A percentile compares a stretch with the other conserved stretches of the same genome.
Evolutionary conservation across 306 rosid genomes (phyloP).

Genomic region (Castanea sativa): DNA sequence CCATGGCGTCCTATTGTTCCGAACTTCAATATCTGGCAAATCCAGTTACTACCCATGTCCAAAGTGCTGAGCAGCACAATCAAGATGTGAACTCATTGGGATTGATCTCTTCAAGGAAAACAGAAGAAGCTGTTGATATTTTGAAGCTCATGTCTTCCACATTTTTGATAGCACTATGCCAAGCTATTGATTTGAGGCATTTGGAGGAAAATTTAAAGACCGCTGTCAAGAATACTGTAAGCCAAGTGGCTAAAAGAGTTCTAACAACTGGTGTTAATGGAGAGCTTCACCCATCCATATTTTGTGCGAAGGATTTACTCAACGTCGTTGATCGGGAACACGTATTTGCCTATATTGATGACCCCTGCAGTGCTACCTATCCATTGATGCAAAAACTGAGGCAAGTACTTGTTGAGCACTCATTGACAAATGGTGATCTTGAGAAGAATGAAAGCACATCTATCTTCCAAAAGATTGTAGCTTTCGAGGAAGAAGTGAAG

Average conservation of each 20-base stretch:
- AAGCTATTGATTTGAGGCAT: constrained; percentile 86
- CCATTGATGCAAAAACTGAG: constrained; percentile 87
- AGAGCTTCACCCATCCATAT: constrained; percentile 79
- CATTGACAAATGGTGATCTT: constrained; percentile 47
- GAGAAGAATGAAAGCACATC: constrained; percentile 69
- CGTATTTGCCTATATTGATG: constrained; percentile 65
- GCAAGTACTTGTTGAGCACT: constrained; percentile 73
- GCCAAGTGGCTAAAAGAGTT: constrained; percentile 73
- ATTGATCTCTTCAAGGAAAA: constrained; percentile 75
- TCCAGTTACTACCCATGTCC: constrained; percentile 87
- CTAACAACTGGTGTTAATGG: constrained; percentile 68
- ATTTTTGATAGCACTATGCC: constrained; percentile 73
- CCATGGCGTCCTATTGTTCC: constrained; percentile 93
- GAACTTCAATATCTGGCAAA: constrained; percentile 82
- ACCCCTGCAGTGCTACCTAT: constrained; percentile 70
- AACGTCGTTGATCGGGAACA: constrained; percentile 73
- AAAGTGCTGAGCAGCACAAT: constrained; percentile 91
- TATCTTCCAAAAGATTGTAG: constrained; percentile 73
- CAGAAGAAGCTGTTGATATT: constrained; percentile 71
- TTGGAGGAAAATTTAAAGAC: constrained; percentile 82
- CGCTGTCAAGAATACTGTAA: constrained; percentile 60
- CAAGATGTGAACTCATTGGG: constrained; percentile 95
- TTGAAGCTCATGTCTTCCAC: constrained; percentile 85
- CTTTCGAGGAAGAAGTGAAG: constrained; percentile 74
- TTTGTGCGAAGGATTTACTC: constrained; percentile 81